Conservation (phyloP, 768 basidiomycete genomes). For the Lactifluus subvellereus region DNA sequence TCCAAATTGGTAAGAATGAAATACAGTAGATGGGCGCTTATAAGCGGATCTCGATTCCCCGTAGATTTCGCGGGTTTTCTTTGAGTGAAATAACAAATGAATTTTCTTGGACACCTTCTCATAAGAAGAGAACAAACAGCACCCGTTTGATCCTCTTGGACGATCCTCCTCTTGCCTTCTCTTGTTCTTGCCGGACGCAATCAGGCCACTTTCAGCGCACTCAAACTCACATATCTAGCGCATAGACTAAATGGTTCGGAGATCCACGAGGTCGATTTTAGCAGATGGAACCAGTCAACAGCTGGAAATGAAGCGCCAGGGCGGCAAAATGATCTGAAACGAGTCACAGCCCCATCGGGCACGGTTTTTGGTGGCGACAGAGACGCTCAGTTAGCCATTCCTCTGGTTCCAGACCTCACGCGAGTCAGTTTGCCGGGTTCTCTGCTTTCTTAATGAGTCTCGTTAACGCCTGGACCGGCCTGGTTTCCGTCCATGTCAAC, state of each 20-base stretch:
- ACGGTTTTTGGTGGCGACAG: background rate
- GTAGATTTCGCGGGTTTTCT: conserved; percentile 13
- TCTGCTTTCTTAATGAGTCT: background rate
- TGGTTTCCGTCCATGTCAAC: background rate
- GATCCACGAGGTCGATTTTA: background rate
- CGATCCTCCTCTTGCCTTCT: conserved; percentile 4
- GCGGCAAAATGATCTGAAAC: conserved; percentile 8
- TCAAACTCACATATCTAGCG: background rate
- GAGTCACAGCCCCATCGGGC: conserved; percentile 5
- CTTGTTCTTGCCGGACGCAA: background rate
- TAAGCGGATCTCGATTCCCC: conserved; percentile 18
- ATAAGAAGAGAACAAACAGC: conserved; percentile 9
- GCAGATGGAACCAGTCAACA: background rate
- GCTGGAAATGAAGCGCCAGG: background rate
- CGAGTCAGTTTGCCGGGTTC: conserved; percentile 4
- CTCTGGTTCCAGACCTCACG: background rate
- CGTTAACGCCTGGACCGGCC: background rate
- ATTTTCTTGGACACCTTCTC: background rate
- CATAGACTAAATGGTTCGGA: background rate
- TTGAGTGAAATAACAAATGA: conserved; percentile 6
- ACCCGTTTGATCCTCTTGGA: conserved; percentile 5
- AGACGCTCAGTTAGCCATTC: background rate
- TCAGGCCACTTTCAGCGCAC: conserved; percentile 5
- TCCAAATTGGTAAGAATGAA: conserved; percentile 22
- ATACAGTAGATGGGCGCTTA: conserved; percentile 12